These are phyloP conservation scores for Grosmannia clavigera DNA, from an alignment of 2,329 filamentous ascomycete genomes.

Conservation along the genomic window DNA sequence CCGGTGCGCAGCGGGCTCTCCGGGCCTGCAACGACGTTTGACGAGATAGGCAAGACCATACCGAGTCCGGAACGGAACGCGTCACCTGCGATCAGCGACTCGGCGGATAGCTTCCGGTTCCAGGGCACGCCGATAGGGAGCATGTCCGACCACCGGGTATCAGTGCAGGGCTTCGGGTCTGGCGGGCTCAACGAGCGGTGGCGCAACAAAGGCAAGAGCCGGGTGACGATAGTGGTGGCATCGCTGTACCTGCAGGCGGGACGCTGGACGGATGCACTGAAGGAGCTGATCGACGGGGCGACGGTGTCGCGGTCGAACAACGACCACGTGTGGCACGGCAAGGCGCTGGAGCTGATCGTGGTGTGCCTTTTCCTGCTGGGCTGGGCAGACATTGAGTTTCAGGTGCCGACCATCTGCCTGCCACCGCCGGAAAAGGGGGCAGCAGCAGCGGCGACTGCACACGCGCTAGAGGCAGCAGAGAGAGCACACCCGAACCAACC, in stretches of 20 bases:
- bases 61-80: slow-evolving; percentile 29
- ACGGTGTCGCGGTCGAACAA: slow-evolving; percentile 64
- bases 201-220: slow-evolving; percentile 68
- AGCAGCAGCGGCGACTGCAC: slow-evolving; percentile 17
- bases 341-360: slow-evolving; percentile 79
- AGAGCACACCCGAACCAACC: slow-evolving; percentile 35
- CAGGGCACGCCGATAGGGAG: slow-evolving; percentile 28
- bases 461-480: slow-evolving; percentile 21
- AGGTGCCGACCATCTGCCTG: slow-evolving; percentile 49
- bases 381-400: slow-evolving; percentile 75
- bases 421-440: slow-evolving; percentile 35
- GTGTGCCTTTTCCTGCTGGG: slow-evolving; percentile 72
- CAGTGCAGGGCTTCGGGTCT: slow-evolving; percentile 59
- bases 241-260: slow-evolving; percentile 82
- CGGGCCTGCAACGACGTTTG: slow-evolving; percentile 35
- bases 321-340: slow-evolving; percentile 96
- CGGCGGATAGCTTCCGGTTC: slow-evolving; percentile 23
- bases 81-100: slow-evolving; percentile 21
- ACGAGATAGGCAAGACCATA: slow-evolving; percentile 24
- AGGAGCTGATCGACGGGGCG: slow-evolving; percentile 70
- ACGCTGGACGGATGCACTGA: slow-evolving; percentile 78
- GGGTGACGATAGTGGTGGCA: slow-evolving; percentile 67
- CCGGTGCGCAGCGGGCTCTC: slow-evolving; percentile 36
- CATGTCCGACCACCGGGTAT: slow-evolving; percentile 36
- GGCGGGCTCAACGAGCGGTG: slow-evolving; percentile 63